Evolutionary conservation across 805 yeast species (phyloP), one percentile per base, ranked within the genome.

Genomic region (Candida multigemmis): DNA sequence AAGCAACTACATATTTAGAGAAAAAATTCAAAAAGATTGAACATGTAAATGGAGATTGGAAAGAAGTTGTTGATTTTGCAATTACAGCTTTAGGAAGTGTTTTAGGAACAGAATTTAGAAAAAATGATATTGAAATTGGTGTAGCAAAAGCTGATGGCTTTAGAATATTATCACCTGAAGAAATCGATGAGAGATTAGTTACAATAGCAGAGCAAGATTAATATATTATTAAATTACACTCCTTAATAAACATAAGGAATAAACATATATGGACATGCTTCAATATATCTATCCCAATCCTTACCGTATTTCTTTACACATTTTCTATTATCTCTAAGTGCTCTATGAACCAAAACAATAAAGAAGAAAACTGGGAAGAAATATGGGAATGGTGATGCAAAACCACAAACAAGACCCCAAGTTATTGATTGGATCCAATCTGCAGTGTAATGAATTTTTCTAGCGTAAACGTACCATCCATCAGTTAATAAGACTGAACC

Each of bases 131-230:
- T 31, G 98, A 91, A 62, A 70, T 91, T 35, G 98, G 96, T 28
- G 81, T 87, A 24, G 95, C 94, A 15, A 65, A 81, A 3, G 71
- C 57, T 19, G 74, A 65, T 21, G 79, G 78, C 26, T 89, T 89
- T 63, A 71, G 77, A 36, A 65, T 73, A 16, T 71, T 91, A 44
- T 64, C 77, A 4, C 70, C 81, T 7, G 96, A 86, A 20, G 93
- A 91, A 56, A 87, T 91, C 40, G 98, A 91, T 54, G 96, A 85
- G 60, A 71, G 97, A 48, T 68, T 91, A 49, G 82, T 86, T 17
- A 73, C 96, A 14, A 86, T 91, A 51, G 97, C 98, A 27, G 98
- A 91, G 62, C 89, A 84, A 62, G 98, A 91, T 62, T 87, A 65
- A 30, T 22, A 22, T 6, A n/a, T n/a, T n/a, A n/a, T n/a, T n/a